These are phyloP conservation scores for Amniculicola lignicola DNA, from an alignment of 495 filamentous ascomycete species.

Conservation along the genomic window DNA sequence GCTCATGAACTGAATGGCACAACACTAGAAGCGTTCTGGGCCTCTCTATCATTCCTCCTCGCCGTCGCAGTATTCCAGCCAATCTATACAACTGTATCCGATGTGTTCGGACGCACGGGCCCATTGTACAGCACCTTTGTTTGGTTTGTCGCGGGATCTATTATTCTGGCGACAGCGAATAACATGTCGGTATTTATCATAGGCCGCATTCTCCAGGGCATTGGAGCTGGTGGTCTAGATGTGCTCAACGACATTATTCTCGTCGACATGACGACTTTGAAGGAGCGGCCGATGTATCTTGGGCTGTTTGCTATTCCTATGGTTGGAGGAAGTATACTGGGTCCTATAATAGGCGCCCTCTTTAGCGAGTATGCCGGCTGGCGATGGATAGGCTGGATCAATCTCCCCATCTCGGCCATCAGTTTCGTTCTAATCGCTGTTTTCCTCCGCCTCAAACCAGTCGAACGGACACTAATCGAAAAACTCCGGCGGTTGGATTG, in stretches of 20 bases:
- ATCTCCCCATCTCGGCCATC: slow-evolving; percentile 43
- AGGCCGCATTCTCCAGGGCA: slow-evolving; percentile 35
- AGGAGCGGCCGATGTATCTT: slow-evolving; percentile 41
- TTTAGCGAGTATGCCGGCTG: slow-evolving; percentile 27
- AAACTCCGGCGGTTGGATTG: slow-evolving; percentile 55
- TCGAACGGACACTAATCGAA: background rate
- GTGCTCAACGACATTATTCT: slow-evolving; percentile 30
- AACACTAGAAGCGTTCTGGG: slow-evolving; percentile 54
- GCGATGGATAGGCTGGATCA: slow-evolving; percentile 45
- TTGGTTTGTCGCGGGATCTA: slow-evolving; percentile 39
- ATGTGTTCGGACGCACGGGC: slow-evolving; percentile 48
- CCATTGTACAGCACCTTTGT: slow-evolving; percentile 41
- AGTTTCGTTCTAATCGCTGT: slow-evolving; percentile 35
- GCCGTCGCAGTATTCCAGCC: slow-evolving; percentile 56
- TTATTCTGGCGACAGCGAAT: slow-evolving; percentile 23
- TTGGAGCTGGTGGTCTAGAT: slow-evolving; percentile 36
- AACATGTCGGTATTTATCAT: slow-evolving; percentile 23
- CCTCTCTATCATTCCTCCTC: slow-evolving; percentile 56
- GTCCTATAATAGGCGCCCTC: slow-evolving; percentile 34
- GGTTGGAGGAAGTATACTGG: slow-evolving; percentile 36
- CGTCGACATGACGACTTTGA: slow-evolving; percentile 39
- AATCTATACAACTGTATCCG: slow-evolving; percentile 52
- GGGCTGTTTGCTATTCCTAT: slow-evolving; percentile 38
- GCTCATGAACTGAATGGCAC: slow-evolving; percentile 45
- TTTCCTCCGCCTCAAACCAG: slow-evolving; percentile 23